Conservation (phyloP, 805 yeast genomes). For the Lachancea meyersii region DNA sequence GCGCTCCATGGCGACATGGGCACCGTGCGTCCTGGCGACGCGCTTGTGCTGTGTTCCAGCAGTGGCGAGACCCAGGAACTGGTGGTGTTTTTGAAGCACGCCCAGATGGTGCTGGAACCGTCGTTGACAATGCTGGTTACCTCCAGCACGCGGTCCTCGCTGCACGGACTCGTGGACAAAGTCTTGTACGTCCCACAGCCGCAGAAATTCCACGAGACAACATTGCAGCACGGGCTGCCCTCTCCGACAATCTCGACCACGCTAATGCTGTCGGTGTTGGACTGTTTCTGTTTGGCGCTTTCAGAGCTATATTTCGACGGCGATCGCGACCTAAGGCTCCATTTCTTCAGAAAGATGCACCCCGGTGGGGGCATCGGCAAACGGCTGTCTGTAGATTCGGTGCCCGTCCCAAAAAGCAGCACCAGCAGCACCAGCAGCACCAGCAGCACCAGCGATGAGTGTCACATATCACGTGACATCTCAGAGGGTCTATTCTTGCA, state of each 20-base stretch:
- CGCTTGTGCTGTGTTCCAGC: slow-evolving; percentile 58
- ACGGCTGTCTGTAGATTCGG: slow-evolving; percentile 3
- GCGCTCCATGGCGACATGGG: slow-evolving; percentile 92
- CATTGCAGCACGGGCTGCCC: slow-evolving; percentile 64
- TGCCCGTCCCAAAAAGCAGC: neutral
- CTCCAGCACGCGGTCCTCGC: slow-evolving; percentile 12
- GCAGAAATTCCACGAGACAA: slow-evolving; percentile 45
- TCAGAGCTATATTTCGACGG: slow-evolving; percentile 53
- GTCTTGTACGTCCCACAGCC: slow-evolving; percentile 35
- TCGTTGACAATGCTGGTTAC: slow-evolving; percentile 14
- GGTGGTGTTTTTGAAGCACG: slow-evolving; percentile 29
- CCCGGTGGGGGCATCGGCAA: slow-evolving; percentile 90
- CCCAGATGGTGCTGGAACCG: slow-evolving; percentile 8
- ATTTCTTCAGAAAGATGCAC: slow-evolving; percentile 62
- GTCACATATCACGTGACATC: slow-evolving; percentile 3
- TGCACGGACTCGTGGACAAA: slow-evolving; percentile 33
- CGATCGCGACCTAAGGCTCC: slow-evolving; percentile 48
- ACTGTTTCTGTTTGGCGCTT: slow-evolving; percentile 69
- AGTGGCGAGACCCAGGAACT: slow-evolving; percentile 84
- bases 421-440: neutral
- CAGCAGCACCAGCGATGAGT: neutral
- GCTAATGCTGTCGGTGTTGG: slow-evolving; percentile 66
- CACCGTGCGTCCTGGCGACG: slow-evolving; percentile 48
- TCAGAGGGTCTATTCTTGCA: slow-evolving; percentile 13
- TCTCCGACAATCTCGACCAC: slow-evolving; percentile 89